Evolutionary conservation across 495 filamentous ascomycete species (phyloP).

Genomic region (Penicillium angulare): DNA sequence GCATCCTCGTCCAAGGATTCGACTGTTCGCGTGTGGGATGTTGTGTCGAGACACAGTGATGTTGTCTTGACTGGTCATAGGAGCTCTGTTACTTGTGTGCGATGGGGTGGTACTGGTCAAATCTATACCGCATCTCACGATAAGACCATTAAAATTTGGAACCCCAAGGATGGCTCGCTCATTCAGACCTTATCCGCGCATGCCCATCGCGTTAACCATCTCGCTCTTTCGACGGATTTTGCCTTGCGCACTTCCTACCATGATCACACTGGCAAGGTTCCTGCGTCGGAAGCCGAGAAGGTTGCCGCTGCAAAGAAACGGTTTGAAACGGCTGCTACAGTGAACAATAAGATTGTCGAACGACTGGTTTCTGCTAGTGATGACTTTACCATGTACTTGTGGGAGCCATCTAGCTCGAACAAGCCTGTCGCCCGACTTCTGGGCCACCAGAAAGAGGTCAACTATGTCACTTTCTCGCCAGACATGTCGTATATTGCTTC

Average conservation of each 20-base stretch:
- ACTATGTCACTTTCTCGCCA: slow-evolving; percentile 91
- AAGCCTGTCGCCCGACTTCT: slow-evolving; percentile 86
- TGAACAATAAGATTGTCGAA: slow-evolving; percentile 77
- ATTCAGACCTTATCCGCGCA: slow-evolving; percentile 77
- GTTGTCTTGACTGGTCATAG: slow-evolving; percentile 85
- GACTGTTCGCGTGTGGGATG: slow-evolving; percentile 87
- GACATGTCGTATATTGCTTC: slow-evolving; percentile 84
- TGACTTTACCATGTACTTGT: slow-evolving; percentile 95
- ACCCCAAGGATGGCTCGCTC: slow-evolving; percentile 72
- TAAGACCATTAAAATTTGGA: slow-evolving; percentile 91
- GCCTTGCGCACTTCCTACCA: slow-evolving; percentile 85
- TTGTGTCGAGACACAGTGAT: slow-evolving; percentile 72
- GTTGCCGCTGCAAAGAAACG: slow-evolving; percentile 72
- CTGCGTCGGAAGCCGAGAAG: slow-evolving; percentile 66
- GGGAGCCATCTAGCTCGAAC: slow-evolving; percentile 75
- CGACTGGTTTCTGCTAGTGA: slow-evolving; percentile 87
- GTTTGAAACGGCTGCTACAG: slow-evolving; percentile 84
- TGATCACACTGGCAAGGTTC: slow-evolving; percentile 75
- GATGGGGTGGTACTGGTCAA: slow-evolving; percentile 86
- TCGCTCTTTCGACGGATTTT: slow-evolving; percentile 90
- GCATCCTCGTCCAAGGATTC: slow-evolving; percentile 89
- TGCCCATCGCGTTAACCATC: slow-evolving; percentile 94
- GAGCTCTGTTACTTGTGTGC: slow-evolving; percentile 81
- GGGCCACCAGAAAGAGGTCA: slow-evolving; percentile 95
- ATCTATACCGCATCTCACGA: slow-evolving; percentile 93